A percentile compares a stretch with the other conserved stretches of the same genome.
phyloP scores from a whole-genome alignment of 768 basidiomycete genomes.

The Boletellus sp. region DNA sequence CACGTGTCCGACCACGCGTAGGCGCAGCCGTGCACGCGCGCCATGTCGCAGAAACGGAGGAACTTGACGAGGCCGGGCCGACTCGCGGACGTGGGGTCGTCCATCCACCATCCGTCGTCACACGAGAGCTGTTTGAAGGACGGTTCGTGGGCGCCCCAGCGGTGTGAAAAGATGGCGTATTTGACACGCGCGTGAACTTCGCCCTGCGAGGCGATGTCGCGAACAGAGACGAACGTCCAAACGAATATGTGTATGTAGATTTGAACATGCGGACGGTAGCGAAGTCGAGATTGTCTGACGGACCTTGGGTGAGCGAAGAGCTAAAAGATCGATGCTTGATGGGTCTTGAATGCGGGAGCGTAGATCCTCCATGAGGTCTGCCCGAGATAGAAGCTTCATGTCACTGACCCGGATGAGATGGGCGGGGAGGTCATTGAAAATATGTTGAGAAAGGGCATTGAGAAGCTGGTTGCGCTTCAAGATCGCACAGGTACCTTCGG shows the following conservation, averaged over 20 bases:
- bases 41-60: slow-evolving; percentile 13
- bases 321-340: too few relatives aligned
- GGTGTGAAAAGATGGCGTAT: slow-evolving; percentile 1
- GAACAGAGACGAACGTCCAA: neutral
- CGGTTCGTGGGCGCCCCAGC: neutral
- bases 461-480: neutral
- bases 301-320: too few relatives aligned
- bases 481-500: too few relatives aligned
- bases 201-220: neutral
- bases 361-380: neutral
- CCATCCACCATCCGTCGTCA: neutral
- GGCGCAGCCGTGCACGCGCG: slow-evolving; percentile 7
- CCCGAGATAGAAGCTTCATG: neutral
- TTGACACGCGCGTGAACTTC: neutral
- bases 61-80: slow-evolving; percentile 16
- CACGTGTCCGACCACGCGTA: slow-evolving; percentile 27
- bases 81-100: too few relatives aligned
- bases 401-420: slow-evolving; percentile 2
- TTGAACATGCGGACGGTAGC: too few relatives aligned
- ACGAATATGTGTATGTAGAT: neutral
- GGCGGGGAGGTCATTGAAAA: slow-evolving; percentile 1
- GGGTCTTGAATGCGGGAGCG: too few relatives aligned
- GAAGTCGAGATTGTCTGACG: too few relatives aligned
- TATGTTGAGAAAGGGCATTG: neutral
- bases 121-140: neutral